These are phyloP conservation scores for Mucor plumbeus DNA, from an alignment of 371 early-diverging fungal species.

Conservation along the genomic window DNA sequence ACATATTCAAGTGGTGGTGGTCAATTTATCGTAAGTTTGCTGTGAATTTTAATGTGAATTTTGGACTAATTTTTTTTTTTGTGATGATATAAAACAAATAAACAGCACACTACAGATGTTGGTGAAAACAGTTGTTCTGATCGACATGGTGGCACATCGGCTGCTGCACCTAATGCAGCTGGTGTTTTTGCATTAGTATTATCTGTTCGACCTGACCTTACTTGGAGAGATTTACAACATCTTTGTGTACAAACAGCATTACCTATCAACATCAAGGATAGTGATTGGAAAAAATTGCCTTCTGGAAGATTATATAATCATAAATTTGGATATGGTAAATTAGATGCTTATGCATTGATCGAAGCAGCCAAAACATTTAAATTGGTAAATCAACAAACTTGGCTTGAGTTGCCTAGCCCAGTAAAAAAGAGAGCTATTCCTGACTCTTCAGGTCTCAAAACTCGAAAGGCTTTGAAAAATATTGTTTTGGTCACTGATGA, in stretches of 20 bases:
- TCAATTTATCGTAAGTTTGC: constrained; percentile 70
- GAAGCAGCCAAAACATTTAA: constrained; percentile 75
- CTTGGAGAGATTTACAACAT: constrained; percentile 93
- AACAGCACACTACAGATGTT: constrained; percentile 84
- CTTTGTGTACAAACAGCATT: constrained; percentile 81
- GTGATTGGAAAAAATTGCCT: constrained; percentile 67
- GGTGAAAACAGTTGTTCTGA: constrained; percentile 74
- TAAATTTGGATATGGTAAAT: constrained; percentile 92
- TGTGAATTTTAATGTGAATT: neutral
- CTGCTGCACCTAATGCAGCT: constrained; percentile 95
- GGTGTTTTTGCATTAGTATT: constrained; percentile 94
- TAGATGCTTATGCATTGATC: constrained; percentile 84
- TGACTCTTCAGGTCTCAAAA: constrained; percentile 38
- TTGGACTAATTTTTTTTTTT: neutral
- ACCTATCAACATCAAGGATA: constrained; percentile 68
- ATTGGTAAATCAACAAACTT: constrained; percentile 72
- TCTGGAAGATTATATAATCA: constrained; percentile 79
- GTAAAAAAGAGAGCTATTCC: constrained; percentile 65
- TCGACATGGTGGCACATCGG: constrained; percentile 94
- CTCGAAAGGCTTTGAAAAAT: constrained; percentile 45
- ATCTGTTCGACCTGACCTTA: constrained; percentile 84
- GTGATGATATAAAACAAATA: constrained; percentile 1
- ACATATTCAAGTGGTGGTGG: constrained; percentile 87
- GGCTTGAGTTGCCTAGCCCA: constrained; percentile 47
- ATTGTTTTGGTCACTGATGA: constrained; percentile 52